Evolutionary conservation across 352 stramenopile genomes (phyloP).

Genomic region (Globisporangium heterothallicum): DNA sequence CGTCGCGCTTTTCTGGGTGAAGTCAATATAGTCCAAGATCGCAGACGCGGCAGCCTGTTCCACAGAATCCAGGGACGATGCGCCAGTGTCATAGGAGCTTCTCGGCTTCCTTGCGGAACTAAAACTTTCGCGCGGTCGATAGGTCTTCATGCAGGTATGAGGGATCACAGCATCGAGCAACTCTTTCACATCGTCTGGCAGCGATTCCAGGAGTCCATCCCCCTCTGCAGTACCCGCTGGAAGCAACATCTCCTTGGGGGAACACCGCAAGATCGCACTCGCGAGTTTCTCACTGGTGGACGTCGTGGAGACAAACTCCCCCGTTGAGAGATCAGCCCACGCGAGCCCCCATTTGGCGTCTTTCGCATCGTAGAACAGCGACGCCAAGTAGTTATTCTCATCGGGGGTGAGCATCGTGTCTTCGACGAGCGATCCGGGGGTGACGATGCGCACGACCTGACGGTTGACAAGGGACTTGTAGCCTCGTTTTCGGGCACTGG

Average conservation of each 20-base stretch:
- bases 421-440: slow-evolving; percentile 66
- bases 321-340: slow-evolving; percentile 74
- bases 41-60: slow-evolving; percentile 41
- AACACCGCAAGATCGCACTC: slow-evolving; percentile 55
- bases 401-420: slow-evolving; percentile 71
- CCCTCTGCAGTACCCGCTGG: slow-evolving; percentile 17
- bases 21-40: slow-evolving; percentile 64
- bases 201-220: neutral
- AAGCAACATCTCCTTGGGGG: slow-evolving; percentile 63
- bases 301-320: slow-evolving; percentile 66
- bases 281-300: slow-evolving; percentile 50
- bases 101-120: neutral
- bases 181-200: slow-evolving; percentile 17
- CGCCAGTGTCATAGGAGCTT: slow-evolving; percentile 1
- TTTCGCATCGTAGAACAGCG: slow-evolving; percentile 26
- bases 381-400: slow-evolving; percentile 77
- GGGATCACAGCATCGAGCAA: slow-evolving; percentile 40
- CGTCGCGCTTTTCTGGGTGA: slow-evolving; percentile 40
- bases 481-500: slow-evolving; percentile 42
- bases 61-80: slow-evolving; percentile 6
- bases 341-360: slow-evolving; percentile 42
- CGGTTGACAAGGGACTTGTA: slow-evolving; percentile 62
- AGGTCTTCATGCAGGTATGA: slow-evolving; percentile 57
- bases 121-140: slow-evolving; percentile 30
- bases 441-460: slow-evolving; percentile 74